phyloP scores from a whole-genome alignment of 2,329 filamentous ascomycete genomes.

The Neofusicoccum cordaticola region DNA sequence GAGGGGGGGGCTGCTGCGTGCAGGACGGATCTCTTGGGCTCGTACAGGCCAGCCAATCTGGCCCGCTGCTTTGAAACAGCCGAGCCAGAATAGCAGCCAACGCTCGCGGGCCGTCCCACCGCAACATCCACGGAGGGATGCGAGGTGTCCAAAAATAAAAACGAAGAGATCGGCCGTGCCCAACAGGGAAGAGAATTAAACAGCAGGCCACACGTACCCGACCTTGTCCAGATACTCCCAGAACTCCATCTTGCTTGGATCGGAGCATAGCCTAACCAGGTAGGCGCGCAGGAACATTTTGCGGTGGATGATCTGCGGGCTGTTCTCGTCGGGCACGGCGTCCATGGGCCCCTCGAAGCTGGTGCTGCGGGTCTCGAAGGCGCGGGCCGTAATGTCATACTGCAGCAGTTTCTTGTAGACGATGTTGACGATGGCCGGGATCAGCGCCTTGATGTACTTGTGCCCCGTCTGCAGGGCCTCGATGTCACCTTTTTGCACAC shows the following conservation, averaged over 20 bases:
- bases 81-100: neutral
- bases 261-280: conserved; percentile 69
- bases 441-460: conserved; percentile 78
- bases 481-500: conserved; percentile 58
- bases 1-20: too few relatives aligned
- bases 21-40: neutral
- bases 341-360: conserved; percentile 68
- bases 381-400: conserved; percentile 78
- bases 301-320: conserved; percentile 70
- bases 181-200: neutral
- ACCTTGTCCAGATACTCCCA: conserved; percentile 85
- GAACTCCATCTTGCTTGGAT: conserved; percentile 72
- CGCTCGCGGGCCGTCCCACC: neutral
- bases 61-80: neutral
- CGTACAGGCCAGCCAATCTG: neutral
- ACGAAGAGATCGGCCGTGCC: neutral
- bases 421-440: conserved; percentile 79
- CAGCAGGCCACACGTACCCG: conserved; percentile 50
- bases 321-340: conserved; percentile 62
- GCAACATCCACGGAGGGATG: neutral
- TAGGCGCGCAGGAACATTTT: conserved; percentile 79
- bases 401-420: conserved; percentile 78
- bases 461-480: conserved; percentile 66
- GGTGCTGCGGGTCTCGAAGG: conserved; percentile 62
- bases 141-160: neutral